Percentiles rank a stretch among this genome's conserved stretches.
phyloP scores from a whole-genome alignment of 768 basidiomycete species.

The Agrocybe chaxingu region DNA sequence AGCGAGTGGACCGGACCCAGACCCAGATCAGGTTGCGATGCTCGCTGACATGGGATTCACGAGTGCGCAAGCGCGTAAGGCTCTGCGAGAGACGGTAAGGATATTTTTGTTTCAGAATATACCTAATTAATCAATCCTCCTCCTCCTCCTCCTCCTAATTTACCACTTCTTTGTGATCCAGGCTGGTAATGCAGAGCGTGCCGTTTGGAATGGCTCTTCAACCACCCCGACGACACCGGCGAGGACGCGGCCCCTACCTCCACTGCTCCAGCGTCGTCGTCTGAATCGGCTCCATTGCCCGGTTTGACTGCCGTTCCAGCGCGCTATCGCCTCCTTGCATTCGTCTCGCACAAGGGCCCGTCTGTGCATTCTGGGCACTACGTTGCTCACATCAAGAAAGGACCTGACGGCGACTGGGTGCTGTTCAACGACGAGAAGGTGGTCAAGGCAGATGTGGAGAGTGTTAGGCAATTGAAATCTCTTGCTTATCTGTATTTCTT shows the following conservation, averaged over 20 bases:
- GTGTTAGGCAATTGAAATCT: conserved; percentile 75
- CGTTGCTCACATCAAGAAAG: conserved; percentile 71
- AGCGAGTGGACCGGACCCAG: conserved; percentile 37
- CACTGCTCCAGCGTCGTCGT: conserved; percentile 14
- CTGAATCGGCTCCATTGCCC: conserved; percentile 20
- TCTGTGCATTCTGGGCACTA: conserved; percentile 96
- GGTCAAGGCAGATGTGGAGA: conserved; percentile 81
- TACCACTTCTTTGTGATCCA: conserved; percentile 21
- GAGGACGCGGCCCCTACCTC: conserved; percentile 41
- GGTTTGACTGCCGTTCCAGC: conserved; percentile 70
- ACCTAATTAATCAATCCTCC: no score
- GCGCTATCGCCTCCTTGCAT: conserved; percentile 80
- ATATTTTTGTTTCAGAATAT: neutral
- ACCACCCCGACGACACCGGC: conserved; percentile 83
- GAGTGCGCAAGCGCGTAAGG: conserved; percentile 76
- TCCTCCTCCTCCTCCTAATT: neutral
- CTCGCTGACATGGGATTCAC: conserved; percentile 94
- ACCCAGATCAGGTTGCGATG: conserved; percentile 67
- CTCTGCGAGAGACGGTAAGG: conserved; percentile 76
- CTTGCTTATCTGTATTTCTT: conserved; percentile 95
- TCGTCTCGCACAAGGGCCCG: conserved; percentile 96
- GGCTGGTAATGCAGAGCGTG: conserved; percentile 77
- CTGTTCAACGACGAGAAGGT: conserved; percentile 97
- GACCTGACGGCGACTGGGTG: conserved; percentile 63
- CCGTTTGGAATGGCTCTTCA: conserved; percentile 97